Evolutionary conservation across 495 filamentous ascomycete species (phyloP), one percentile per base, ranked within the genome.

Genomic region (Xylaria telfairii): DNA sequence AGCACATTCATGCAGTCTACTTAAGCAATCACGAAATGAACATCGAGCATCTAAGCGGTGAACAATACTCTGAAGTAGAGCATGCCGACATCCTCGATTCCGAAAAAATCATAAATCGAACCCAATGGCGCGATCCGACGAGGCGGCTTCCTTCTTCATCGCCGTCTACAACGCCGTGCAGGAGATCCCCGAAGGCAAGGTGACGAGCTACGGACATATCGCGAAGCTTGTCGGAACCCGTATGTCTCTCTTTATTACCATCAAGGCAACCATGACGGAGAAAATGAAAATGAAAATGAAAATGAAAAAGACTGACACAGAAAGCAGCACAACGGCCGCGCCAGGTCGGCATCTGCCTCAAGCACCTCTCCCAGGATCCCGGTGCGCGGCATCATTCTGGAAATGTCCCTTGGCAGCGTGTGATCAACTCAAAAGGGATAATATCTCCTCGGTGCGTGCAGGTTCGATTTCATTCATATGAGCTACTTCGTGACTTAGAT

Each of bases 361-460:
- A 97, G 77, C 90, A 96, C 73, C 90, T 98, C 19, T 88, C 95
- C 3, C 46, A 74, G 15, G 80, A 79, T 78, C 73, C 81, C 30
- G 79, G 75, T 44, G 71, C 71, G 65, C 80, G 74, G 68, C 96
- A 90, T 80, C 87, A 97, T 75, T 82, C 85, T 67, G 84, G 80
- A 21, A 97, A 92, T 73, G 94, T 97, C 13, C 95, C 95, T 4
- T 98, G 95, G 95, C 95, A 98, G 83, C 85, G 95, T 57, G 93
- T 98, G 13, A 92, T 98, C 71, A 96, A 95, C 75, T 79, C 92
- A 3, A 95, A 92, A 79, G 94, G 94, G 21, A 84, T 89, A 68
- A 94, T 98, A 72, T 95, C 93, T 39, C 92, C 90, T 41, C 88
- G 94, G 93, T 96, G 74, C 30, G 75, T 70, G 42, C 39, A 59